Evolutionary conservation across 2,329 filamentous ascomycete genomes (phyloP), one percentile per base, ranked within the genome.

Genomic region (Neopestalotiopsis sp.): DNA sequence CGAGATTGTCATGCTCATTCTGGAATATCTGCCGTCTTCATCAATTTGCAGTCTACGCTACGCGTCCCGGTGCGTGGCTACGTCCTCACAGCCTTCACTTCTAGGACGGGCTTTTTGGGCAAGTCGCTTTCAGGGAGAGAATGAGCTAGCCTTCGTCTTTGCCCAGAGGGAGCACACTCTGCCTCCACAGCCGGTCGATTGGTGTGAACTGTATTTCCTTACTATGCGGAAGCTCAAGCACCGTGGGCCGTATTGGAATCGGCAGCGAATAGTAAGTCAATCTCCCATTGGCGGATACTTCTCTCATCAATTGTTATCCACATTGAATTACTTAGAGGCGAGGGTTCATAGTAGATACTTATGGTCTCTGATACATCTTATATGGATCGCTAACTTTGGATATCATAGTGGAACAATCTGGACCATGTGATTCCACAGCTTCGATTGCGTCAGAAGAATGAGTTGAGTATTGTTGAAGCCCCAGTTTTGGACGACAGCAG

Each of bases 101-200:
- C 70, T 75, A 10, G 61, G 70, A 14, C 74, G 72, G 61, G 42
- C 61, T 1, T 74, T 75, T 66, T 74, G 74, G 73, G 65, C 69
- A 3, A 74, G 70, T 34, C 71, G 74, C n/a, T 75, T 74, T 61
- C 58, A 58, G 4, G 20, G 32, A 1, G 68, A 70, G 10, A 65
- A 62, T 42, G 73, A 74, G 65, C 72, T 74, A 70, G 72, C 63
- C 0, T 75, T 74, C 34, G 72, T 70, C 10, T 75, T 74, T 57
- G 72, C 72, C 42, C 68, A 68, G 5, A 45, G 69, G 24, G 68
- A 59, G 5, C 61, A 63, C 45, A 66, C 56, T 24, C 58, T 67
- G 4, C 71, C 73, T 20, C 17, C 65, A 32, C 67, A 67, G 20
- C 70, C 69, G 12, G 61, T 59, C 30, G 65, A 74, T 30, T 75